Evolutionary conservation across 179 eudicot species (phyloP), one percentile per base, ranked within the genome.

Genomic region (Beta corolliflora): DNA sequence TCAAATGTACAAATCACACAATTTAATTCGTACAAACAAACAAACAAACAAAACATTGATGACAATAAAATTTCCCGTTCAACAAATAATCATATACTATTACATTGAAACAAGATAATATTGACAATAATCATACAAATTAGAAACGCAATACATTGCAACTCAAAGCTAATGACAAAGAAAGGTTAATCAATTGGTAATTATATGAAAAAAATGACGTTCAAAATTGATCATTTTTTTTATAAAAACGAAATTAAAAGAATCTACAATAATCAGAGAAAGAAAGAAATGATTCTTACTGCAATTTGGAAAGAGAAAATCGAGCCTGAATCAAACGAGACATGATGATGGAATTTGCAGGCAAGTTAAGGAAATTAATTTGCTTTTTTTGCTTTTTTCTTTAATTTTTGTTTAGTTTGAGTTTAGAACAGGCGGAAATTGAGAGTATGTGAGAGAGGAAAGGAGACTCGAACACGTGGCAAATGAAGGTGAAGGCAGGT

Each of bases 281-380:
- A 45, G 10, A 61, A 19, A 67, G 21, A 56, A 18, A 45, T 9
- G 55, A 73, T 31, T 74, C 84, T 64, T 80, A 90, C 91, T 71
- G 68, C 68, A 84, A 60, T 86, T 81, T 83, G 72, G 87, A 87
- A 61, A 86, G 81, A 50, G 73, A 73, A 36, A 36, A 29, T 48
- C 87, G 85, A 12, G 86, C 83, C 5, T 84, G 80, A 60, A 88
- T 85, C 79, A 90, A 78, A 63, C 93, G 90, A 66, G 90, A 90
- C 93, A 90, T 89, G 81, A 29, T 77, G 71, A 21, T 5, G 16
- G 16, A 65, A 48, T 29, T 16, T 50, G 44, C 60, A 55, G 36
- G 10, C 18, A 71, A 7, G 5, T 5, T 4, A 56, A 46, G 2
- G 69, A 59, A 25, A 12, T 5, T 5, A 8, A 15, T 21, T 53